phyloP scores from a whole-genome alignment of 2,329 filamentous ascomycete species.

The Kalaharituber pfeilii region DNA sequence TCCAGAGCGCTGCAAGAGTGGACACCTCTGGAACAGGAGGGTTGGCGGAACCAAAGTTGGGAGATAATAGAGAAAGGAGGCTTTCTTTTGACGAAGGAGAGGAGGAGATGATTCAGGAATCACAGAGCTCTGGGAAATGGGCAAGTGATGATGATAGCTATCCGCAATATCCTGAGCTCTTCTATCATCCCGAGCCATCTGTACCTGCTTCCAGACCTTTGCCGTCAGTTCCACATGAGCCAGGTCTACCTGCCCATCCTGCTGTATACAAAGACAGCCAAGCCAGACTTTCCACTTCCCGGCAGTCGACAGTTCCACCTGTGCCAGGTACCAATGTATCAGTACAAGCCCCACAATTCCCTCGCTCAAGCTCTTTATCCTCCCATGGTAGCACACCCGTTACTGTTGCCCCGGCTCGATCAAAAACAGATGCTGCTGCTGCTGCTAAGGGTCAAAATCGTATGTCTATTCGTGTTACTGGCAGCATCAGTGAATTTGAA shows the following conservation, averaged over 20 bases:
- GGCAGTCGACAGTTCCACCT: not conserved
- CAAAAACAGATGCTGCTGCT: conserved; percentile 78
- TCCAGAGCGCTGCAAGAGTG: conserved; percentile 48
- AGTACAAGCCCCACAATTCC: conserved; percentile 31
- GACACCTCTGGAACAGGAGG: conserved; percentile 87
- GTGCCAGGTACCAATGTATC: not conserved
- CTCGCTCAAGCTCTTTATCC: conserved; percentile 64
- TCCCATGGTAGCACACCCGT: conserved; percentile 66
- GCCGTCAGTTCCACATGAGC: not conserved
- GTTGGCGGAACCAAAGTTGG: conserved; percentile 49
- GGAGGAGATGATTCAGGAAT: conserved; percentile 41
- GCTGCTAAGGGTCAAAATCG: conserved; percentile 4
- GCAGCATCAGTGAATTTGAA: not conserved
- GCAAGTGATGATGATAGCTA: conserved; percentile 37
- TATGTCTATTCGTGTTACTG: not conserved
- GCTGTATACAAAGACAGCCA: not conserved
- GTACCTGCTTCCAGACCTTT: conserved; percentile 19
- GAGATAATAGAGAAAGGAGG: conserved; percentile 50
- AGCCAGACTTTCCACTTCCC: not conserved
- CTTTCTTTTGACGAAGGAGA: conserved; percentile 68
- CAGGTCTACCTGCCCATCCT: not conserved
- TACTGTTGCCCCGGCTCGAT: conserved; percentile 66
- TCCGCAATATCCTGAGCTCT: conserved; percentile 59
- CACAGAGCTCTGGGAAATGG: conserved; percentile 49
- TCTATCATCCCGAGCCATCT: conserved; percentile 55